phyloP scores from a whole-genome alignment of 2,329 filamentous ascomycete genomes.

The Talaromyces verruculosus region DNA sequence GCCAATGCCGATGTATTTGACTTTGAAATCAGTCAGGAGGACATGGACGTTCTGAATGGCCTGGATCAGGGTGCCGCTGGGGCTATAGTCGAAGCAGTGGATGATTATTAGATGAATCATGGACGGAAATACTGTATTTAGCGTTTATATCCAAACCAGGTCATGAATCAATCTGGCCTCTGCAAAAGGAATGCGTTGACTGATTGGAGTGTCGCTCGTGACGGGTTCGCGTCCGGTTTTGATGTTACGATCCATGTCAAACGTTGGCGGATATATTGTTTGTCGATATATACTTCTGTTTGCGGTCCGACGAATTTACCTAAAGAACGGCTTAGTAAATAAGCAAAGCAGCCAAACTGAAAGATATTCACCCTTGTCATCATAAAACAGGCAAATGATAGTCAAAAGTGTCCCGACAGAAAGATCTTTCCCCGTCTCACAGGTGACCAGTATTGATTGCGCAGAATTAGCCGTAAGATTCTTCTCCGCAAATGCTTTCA shows the following conservation, averaged over 20 bases:
- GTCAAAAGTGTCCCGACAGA: constrained; percentile 76
- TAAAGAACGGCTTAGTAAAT: constrained; percentile 26
- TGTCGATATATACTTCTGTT: constrained; percentile 56
- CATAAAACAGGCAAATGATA: constrained; percentile 70
- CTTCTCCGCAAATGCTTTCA: constrained; percentile 57
- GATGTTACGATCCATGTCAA: constrained; percentile 80
- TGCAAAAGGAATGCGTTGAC: constrained; percentile 87
- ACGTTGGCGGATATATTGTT: constrained; percentile 72
- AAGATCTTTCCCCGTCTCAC: constrained; percentile 75
- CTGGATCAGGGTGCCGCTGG: constrained; percentile 53
- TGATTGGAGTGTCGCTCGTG: constrained; percentile 79
- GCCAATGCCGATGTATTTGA: constrained; percentile 65
- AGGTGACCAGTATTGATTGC: constrained; percentile 60
- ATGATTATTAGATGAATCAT: constrained; percentile 36
- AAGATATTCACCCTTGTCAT: constrained; percentile 57
- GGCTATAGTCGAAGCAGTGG: constrained; percentile 50
- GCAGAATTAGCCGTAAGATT: constrained; percentile 33
- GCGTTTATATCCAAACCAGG: not conserved
- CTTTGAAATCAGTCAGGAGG: constrained; percentile 58
- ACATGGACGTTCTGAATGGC: constrained; percentile 57
- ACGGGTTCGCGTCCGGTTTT: constrained; percentile 78
- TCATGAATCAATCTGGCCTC: constrained; percentile 23
- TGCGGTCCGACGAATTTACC: constrained; percentile 34
- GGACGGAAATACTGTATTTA: not conserved
- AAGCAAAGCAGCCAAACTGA: not conserved